phyloP scores from a whole-genome alignment of 352 stramenopile species.

The Globisporangium mamillatum region DNA sequence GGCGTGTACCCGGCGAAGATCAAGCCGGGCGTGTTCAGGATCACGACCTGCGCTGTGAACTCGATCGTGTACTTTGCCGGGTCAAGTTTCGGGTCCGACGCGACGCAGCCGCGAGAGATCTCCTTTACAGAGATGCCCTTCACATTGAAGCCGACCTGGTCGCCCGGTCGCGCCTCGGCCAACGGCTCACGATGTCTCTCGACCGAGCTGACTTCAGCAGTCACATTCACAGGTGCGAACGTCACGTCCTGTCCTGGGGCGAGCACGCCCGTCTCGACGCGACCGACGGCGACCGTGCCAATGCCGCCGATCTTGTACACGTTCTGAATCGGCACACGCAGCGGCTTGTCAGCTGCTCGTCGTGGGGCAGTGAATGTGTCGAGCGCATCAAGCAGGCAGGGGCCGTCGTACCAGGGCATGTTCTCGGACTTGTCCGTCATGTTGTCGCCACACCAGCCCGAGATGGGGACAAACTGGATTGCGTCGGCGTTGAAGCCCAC shows the following conservation, averaged over 20 bases:
- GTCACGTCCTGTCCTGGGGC: constrained; percentile 91
- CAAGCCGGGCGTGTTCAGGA: constrained; percentile 94
- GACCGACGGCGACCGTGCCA: constrained; percentile 95
- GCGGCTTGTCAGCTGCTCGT: constrained; percentile 91
- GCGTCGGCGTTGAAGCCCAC: constrained; percentile 96
- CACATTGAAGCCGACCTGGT: constrained; percentile 98
- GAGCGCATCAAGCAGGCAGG: constrained; percentile 89
- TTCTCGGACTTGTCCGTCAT: constrained; percentile 93
- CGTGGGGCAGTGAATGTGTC: constrained; percentile 91
- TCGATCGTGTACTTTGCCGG: constrained; percentile 75
- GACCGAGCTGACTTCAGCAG: constrained; percentile 94
- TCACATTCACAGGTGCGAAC: constrained; percentile 85
- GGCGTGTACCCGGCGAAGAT: constrained; percentile 94
- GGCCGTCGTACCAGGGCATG: constrained; percentile 98
- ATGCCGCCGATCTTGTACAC: constrained; percentile 98
- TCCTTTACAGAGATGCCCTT: constrained; percentile 96
- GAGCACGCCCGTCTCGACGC: constrained; percentile 96
- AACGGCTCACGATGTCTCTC: constrained; percentile 97
- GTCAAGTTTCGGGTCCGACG: constrained; percentile 92
- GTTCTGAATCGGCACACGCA: constrained; percentile 95
- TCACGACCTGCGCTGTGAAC: constrained; percentile 96
- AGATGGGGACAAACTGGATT: constrained; percentile 96
- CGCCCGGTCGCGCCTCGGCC: constrained; percentile 88
- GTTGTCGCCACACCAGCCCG: constrained; percentile 96
- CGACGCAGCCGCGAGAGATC: constrained; percentile 92